Base-by-base conservation (phyloP, 768 basidiomycete genomes). In the Pluteus cervinus region DNA sequence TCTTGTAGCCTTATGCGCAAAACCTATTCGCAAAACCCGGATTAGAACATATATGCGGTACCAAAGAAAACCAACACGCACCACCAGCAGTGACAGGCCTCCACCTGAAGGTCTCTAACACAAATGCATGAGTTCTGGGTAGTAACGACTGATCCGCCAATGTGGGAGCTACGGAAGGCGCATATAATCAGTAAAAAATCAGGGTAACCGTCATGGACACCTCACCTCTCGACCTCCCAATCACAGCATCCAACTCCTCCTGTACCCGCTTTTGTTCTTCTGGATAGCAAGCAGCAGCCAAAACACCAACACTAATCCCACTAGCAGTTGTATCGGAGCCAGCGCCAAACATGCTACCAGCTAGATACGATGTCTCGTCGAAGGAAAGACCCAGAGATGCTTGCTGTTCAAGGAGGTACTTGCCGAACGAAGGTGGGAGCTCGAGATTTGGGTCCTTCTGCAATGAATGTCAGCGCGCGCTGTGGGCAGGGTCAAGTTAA, bases 271-370 rank as follows among this genome's bases (percentile, higher is more conserved):
- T 49, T 34, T 80, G 77, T 0, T 75, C 64, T 14, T 69, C 64
- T 2, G 76, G 76, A 42, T 73, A 69, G 40, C 65, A 65, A 0
- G 74, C 74, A 1, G 78, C 67, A 12, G 79, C 77, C 62, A 81
- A 66, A n/a, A 81, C 55, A 2, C 63, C 50, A 26, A 77, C 59
- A 46, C 70, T 72, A 41, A 80, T 73, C 0, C 71, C 77, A 8
- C 75, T 69, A 3, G 76, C 74, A 7, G 76, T 81, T 47, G 79
- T 81, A 45, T 80, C 80, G 0, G 75, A 70, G 10, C 80, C 80
- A 23, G 79, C 79, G 17, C 80, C 80, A 42, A 78, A 82, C 56
- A 82, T 73, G 25, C 69, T 67, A 0, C 80, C 80, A 0, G 74
- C 73, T 17, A 82, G 68, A 50, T 81, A 82, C 0, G 79, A 72